A percentile compares a stretch with the other conserved stretches of the same genome.
phyloP scores from a whole-genome alignment of 805 yeast genomes.

The Schwanniomyces occidentalis region DNA sequence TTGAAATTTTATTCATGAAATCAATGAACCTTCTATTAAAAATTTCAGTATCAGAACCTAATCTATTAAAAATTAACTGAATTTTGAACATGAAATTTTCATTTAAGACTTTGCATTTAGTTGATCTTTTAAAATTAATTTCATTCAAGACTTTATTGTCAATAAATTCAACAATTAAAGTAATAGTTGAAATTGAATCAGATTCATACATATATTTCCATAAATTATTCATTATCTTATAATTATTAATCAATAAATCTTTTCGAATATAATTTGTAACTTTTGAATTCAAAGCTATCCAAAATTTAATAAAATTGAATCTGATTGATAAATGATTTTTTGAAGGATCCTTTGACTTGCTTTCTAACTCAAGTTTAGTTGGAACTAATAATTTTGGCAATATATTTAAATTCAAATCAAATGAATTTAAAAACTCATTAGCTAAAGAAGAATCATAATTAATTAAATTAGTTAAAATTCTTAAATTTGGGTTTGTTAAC shows the following conservation, averaged over 20 bases:
- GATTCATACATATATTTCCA: slow-evolving; percentile 59
- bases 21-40: slow-evolving; percentile 41
- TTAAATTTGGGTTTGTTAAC: slow-evolving; percentile 61
- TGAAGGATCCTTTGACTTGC: slow-evolving; percentile 24
- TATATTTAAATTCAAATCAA: slow-evolving; percentile 65
- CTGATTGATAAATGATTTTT: slow-evolving; percentile 49
- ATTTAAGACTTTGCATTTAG: slow-evolving; percentile 75
- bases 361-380: slow-evolving; percentile 44
- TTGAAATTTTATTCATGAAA: slow-evolving; percentile 50
- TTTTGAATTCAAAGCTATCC: slow-evolving; percentile 51
- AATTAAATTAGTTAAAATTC: slow-evolving; percentile 50
- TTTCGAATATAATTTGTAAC: slow-evolving; percentile 60
- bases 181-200: slow-evolving; percentile 49
- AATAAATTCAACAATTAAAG: slow-evolving; percentile 46
- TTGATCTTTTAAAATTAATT: slow-evolving; percentile 56
- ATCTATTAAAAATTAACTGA: slow-evolving; percentile 44
- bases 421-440: slow-evolving; percentile 59
- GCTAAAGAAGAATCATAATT: slow-evolving; percentile 51
- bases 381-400: slow-evolving; percentile 65
- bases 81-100: slow-evolving; percentile 69
- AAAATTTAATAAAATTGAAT: slow-evolving; percentile 57
- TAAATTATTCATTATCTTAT: slow-evolving; percentile 61
- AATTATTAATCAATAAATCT: slow-evolving; percentile 55
- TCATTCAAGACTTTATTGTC: slow-evolving; percentile 58
- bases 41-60: slow-evolving; percentile 28